phyloP scores from a whole-genome alignment of 1,284 basidiomycete species.

The Leccinum griseonigrum region DNA sequence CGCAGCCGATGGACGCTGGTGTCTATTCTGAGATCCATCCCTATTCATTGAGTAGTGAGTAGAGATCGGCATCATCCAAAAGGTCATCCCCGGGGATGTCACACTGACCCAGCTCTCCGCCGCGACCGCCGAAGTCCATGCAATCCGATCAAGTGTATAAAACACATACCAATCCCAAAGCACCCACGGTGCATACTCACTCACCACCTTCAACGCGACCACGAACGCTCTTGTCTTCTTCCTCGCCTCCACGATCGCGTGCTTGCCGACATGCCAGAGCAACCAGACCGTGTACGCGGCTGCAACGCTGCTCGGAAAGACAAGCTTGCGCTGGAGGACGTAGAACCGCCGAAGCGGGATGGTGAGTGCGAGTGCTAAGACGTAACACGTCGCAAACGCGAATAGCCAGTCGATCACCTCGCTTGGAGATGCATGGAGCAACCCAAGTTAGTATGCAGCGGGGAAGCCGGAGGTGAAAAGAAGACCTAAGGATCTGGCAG shows the following conservation, averaged over 20 bases:
- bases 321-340: constrained; percentile 66
- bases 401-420: constrained; percentile 56
- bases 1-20: constrained; percentile 67
- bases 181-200: constrained; percentile 41
- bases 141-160: constrained; percentile 38
- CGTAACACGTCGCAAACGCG: constrained; percentile 47
- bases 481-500: constrained; percentile 50
- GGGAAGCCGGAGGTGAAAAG: constrained; percentile 48
- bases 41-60: constrained; percentile 33
- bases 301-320: constrained; percentile 68
- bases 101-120: constrained; percentile 40
- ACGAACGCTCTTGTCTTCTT: constrained; percentile 52
- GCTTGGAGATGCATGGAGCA: constrained; percentile 38
- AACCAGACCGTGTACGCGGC: constrained; percentile 71
- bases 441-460: constrained; percentile 59
- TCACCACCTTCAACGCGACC: constrained; percentile 47
- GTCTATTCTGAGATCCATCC: constrained; percentile 32
- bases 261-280: constrained; percentile 48
- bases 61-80: constrained; percentile 1
- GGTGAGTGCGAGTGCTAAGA: constrained; percentile 57
- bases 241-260: constrained; percentile 50
- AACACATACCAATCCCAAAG: constrained; percentile 7
- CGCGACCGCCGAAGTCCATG: constrained; percentile 58
- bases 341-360: constrained; percentile 58
- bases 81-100: background rate